Percentiles rank a stretch among this genome's conserved stretches.
phyloP scores from a whole-genome alignment of 345 rosid genomes.

The Melastoma malabathricum region DNA sequence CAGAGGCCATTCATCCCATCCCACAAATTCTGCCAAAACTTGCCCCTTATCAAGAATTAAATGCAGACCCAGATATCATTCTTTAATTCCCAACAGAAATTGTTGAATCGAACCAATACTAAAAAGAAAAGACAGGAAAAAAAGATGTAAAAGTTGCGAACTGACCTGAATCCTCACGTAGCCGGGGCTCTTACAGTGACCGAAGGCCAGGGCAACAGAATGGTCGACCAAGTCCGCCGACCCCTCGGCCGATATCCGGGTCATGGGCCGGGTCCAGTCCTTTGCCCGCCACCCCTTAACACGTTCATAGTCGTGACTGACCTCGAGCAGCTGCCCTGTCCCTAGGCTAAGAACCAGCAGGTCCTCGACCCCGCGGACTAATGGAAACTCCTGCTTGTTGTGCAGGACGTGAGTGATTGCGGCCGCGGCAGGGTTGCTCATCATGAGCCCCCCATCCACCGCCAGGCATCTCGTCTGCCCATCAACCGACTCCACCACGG shows the following conservation, averaged over 20 bases:
- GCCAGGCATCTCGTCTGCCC: conserved; percentile 73
- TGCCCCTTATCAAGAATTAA: conserved; percentile 3
- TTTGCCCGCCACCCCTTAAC: conserved; percentile 66
- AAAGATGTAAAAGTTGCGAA: neutral
- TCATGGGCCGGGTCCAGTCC: conserved; percentile 86
- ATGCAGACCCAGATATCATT: conserved; percentile 1
- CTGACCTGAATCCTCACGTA: conserved; percentile 90
- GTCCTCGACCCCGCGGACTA: conserved; percentile 93
- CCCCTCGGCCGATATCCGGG: conserved; percentile 69
- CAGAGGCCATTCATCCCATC: neutral
- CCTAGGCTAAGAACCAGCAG: conserved; percentile 73
- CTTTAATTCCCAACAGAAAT: neutral
- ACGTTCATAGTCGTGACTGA: conserved; percentile 54
- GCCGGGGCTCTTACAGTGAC: conserved; percentile 56
- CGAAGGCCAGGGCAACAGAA: conserved; percentile 91
- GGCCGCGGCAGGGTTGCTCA: conserved; percentile 85
- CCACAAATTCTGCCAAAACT: neutral
- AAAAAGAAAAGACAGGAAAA: neutral
- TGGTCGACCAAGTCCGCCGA: conserved; percentile 90
- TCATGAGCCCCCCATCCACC: conserved; percentile 73
- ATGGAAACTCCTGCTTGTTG: conserved; percentile 94
- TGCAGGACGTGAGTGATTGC: conserved; percentile 95
- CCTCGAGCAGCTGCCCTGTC: conserved; percentile 67
- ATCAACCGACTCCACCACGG: conserved; percentile 54
- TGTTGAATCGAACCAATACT: neutral